Conservation (phyloP, 805 yeast genomes). For the Komagataella populi region DNA sequence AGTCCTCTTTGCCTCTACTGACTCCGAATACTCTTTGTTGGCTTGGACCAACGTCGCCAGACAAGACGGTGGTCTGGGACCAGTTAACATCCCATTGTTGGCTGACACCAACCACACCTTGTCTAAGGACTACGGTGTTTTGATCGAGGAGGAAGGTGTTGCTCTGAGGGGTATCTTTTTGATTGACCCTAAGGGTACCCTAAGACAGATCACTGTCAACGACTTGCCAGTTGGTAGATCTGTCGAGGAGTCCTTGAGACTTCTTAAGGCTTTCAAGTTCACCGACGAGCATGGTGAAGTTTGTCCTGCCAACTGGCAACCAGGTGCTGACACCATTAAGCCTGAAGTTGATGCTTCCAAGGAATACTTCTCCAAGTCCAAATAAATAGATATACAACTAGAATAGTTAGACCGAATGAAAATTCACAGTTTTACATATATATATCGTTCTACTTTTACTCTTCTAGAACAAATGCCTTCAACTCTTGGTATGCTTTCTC, state of each 20-base stretch:
- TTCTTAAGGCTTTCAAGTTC: slow-evolving; percentile 98
- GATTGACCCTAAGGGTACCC: slow-evolving; percentile 89
- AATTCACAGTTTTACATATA: not conserved
- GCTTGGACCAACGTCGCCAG: slow-evolving; percentile 98
- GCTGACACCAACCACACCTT: slow-evolving; percentile 96
- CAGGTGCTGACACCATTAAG: slow-evolving; percentile 88
- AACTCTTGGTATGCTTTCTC: slow-evolving; percentile 79
- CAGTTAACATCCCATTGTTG: slow-evolving; percentile 83
- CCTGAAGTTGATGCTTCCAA: slow-evolving; percentile 68
- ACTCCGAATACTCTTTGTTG: slow-evolving; percentile 91
- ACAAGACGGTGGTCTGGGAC: slow-evolving; percentile 97
- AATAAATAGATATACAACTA: slow-evolving; percentile 17
- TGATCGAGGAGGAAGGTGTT: slow-evolving; percentile 90
- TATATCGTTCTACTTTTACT: slow-evolving; percentile 5
- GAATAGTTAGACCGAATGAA: not conserved
- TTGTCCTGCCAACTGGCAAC: slow-evolving; percentile 99
- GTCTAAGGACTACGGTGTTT: slow-evolving; percentile 94
- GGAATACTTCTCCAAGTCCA: slow-evolving; percentile 61
- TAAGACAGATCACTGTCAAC: slow-evolving; percentile 96
- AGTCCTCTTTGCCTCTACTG: slow-evolving; percentile 93
- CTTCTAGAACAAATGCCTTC: slow-evolving; percentile 56
- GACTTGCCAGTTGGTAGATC: slow-evolving; percentile 99
- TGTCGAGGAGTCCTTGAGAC: slow-evolving; percentile 95
- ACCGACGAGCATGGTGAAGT: slow-evolving; percentile 98
- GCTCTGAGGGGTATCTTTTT: slow-evolving; percentile 97